Conservation (phyloP, 257 asterid species). For the Oldenlandia corymbosa region DNA sequence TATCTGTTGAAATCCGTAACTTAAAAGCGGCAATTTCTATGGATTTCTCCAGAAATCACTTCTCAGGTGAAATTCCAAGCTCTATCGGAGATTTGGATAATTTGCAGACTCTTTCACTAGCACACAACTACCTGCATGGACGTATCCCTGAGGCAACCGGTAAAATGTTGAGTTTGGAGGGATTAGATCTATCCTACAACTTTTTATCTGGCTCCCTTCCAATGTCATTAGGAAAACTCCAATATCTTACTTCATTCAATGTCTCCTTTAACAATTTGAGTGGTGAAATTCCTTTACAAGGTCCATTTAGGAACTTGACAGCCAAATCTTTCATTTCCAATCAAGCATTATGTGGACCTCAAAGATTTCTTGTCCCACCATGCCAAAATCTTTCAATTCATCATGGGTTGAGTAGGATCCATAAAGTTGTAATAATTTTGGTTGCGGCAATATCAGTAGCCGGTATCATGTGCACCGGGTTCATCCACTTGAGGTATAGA, state of each 20-base stretch:
- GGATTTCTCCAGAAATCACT: neutral
- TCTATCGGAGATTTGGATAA: neutral
- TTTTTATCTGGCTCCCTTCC: neutral
- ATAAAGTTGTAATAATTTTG: too few relatives aligned
- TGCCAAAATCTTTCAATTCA: neutral
- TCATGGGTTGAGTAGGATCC: neutral
- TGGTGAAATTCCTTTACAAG: neutral
- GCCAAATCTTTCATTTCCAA: neutral
- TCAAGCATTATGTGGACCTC: neutral
- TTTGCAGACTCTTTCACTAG: neutral
- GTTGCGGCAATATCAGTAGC: neutral
- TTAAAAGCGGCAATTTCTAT: neutral
- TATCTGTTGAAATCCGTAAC: too few relatives aligned
- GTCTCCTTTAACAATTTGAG: neutral
- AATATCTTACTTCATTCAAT: neutral
- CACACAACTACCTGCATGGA: neutral
- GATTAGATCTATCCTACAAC: neutral
- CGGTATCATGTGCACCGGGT: neutral
- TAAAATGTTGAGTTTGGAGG: neutral
- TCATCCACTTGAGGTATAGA: too few relatives aligned
- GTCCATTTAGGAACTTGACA: neutral
- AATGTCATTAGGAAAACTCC: neutral
- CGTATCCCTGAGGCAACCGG: neutral
- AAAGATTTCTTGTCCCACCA: neutral
- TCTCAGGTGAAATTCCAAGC: neutral